Evolutionary conservation across 257 asterid species (phyloP).

Genomic region (Linderniella brevidens): DNA sequence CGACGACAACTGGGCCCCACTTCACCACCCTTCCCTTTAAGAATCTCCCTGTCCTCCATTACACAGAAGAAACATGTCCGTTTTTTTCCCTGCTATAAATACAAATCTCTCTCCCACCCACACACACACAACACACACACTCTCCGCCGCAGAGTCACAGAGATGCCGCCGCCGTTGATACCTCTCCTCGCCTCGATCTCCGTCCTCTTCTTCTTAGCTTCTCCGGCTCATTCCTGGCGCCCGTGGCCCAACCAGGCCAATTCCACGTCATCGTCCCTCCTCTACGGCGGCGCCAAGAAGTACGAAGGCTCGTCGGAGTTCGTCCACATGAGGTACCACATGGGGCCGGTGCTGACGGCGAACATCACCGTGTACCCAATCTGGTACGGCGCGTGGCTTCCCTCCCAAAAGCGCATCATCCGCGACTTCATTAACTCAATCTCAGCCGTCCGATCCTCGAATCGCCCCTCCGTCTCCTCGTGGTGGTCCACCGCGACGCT

Average conservation of each 20-base stretch:
- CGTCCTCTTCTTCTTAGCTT: conserved; percentile 12
- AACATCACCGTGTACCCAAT: conserved; percentile 68
- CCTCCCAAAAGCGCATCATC: conserved; percentile 59
- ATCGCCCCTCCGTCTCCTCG: not conserved
- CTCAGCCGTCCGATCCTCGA: conserved; percentile 21
- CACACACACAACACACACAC: conserved; percentile 8
- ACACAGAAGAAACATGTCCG: conserved; percentile 3
- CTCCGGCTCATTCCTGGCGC: conserved; percentile 36
- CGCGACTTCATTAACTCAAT: conserved; percentile 73
- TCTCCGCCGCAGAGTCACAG: conserved; percentile 11
- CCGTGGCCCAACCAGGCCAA: conserved; percentile 53
- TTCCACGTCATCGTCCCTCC: conserved; percentile 27
- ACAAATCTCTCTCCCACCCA: conserved; percentile 2
- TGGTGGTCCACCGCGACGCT: not conserved
- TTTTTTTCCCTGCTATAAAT: not conserved
- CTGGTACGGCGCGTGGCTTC: conserved; percentile 77
- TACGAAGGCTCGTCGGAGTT: conserved; percentile 84
- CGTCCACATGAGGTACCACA: conserved; percentile 60
- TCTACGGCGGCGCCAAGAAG: conserved; percentile 54
- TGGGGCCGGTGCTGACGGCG: conserved; percentile 81
- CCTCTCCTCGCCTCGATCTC: conserved; percentile 8
- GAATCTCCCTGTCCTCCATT: conserved; percentile 64
- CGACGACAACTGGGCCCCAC: conserved; percentile 17
- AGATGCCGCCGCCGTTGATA: conserved; percentile 7
- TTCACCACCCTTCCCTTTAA: conserved; percentile 29